A percentile compares a stretch with the other conserved stretches of the same genome.
phyloP scores from a whole-genome alignment of 2,329 filamentous ascomycete species.

The Xylariaceae sp. region DNA sequence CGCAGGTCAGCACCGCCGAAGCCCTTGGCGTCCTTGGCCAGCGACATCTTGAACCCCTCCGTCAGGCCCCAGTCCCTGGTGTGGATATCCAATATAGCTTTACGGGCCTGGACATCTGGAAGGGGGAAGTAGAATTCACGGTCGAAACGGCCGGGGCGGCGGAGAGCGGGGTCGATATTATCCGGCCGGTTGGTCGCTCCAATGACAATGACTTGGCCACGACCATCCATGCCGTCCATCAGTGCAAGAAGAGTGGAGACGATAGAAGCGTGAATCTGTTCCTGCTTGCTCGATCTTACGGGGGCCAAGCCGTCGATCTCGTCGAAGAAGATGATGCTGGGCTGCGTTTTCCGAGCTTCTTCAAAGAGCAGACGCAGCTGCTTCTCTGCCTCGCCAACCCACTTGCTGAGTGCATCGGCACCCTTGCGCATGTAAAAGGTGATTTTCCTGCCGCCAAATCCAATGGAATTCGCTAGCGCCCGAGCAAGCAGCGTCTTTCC shows the following conservation, averaged over 20 bases:
- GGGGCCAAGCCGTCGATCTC: slow-evolving; percentile 97
- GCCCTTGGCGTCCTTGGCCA: slow-evolving; percentile 87
- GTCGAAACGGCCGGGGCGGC: slow-evolving; percentile 90
- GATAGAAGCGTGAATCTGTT: slow-evolving; percentile 97
- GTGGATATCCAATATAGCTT: slow-evolving; percentile 89
- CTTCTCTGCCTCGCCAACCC: slow-evolving; percentile 96
- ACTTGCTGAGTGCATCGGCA: slow-evolving; percentile 94
- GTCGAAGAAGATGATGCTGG: slow-evolving; percentile 99
- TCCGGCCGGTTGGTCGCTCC: slow-evolving; percentile 97
- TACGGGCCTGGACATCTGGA: slow-evolving; percentile 72
- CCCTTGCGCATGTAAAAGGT: slow-evolving; percentile 99
- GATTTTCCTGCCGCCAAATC: slow-evolving; percentile 84
- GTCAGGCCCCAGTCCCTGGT: slow-evolving; percentile 89
- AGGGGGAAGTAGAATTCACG: slow-evolving; percentile 97
- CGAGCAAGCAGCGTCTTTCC: slow-evolving; percentile 96
- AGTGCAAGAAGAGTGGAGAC: slow-evolving; percentile 88
- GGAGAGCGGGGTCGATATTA: slow-evolving; percentile 91
- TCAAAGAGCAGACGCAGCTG: slow-evolving; percentile 92
- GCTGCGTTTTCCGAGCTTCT: slow-evolving; percentile 90
- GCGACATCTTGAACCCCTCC: slow-evolving; percentile 70
- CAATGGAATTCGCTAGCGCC: slow-evolving; percentile 85
- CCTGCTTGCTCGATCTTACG: slow-evolving; percentile 94
- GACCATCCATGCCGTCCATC: slow-evolving; percentile 98
- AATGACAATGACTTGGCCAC: slow-evolving; percentile 96
- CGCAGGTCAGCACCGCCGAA: slow-evolving; percentile 94